Evolutionary conservation across 148 eudicot genomes (phyloP).

Genomic region (Silene latifolia): DNA sequence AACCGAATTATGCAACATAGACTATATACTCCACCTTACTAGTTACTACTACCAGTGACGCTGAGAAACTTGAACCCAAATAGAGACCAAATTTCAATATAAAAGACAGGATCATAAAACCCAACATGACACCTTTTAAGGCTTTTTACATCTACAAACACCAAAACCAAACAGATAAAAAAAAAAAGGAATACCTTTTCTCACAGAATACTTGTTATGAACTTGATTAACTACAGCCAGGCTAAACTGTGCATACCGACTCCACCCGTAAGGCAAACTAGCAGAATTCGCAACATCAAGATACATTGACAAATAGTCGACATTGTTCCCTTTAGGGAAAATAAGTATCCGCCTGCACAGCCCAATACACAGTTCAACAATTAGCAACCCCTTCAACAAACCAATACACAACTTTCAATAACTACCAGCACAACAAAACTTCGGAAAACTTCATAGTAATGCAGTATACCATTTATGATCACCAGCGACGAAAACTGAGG

Average conservation of each 20-base stretch:
- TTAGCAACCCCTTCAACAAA: slow-evolving; percentile 9
- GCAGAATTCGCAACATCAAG: slow-evolving; percentile 86
- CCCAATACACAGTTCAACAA: not conserved
- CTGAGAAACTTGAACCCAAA: not conserved
- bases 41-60: no score
- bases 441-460: not conserved
- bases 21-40: not conserved
- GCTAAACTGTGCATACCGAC: slow-evolving; percentile 89
- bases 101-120: not conserved
- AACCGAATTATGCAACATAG: not conserved
- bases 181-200: slow-evolving; percentile 53
- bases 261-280: slow-evolving; percentile 88
- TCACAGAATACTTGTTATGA: slow-evolving; percentile 59
- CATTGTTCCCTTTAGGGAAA: slow-evolving; percentile 94
- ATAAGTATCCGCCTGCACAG: slow-evolving; percentile 78
- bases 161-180: not conserved
- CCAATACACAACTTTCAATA: not conserved
- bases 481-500: slow-evolving; percentile 71
- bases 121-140: not conserved
- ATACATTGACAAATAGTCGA: slow-evolving; percentile 88
- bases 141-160: not conserved
- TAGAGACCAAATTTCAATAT: not conserved
- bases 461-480: slow-evolving; percentile 69
- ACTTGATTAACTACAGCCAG: slow-evolving; percentile 76
- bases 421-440: not conserved